Percentiles rank a stretch among this genome's conserved stretches.
phyloP scores from a whole-genome alignment of 805 yeast species.

The Candida golubevii region DNA sequence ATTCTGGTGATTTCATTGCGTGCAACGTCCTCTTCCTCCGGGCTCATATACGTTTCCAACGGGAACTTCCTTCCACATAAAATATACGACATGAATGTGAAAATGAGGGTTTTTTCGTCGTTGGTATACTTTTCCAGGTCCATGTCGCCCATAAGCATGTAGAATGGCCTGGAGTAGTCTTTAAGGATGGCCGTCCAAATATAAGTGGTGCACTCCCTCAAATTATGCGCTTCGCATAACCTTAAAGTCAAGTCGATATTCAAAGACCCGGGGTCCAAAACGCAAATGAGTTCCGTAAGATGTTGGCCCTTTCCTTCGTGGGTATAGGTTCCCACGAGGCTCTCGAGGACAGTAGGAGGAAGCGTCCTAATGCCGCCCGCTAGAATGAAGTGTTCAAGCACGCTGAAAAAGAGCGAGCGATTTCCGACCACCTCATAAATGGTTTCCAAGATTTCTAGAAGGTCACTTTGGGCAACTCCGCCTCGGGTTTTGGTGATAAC shows the following conservation, averaged over 20 bases:
- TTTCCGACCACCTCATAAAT: constrained; percentile 28
- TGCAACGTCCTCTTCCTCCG: constrained; percentile 13
- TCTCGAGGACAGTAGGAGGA: constrained; percentile 62
- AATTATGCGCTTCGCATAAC: constrained; percentile 51
- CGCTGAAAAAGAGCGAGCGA: constrained; percentile 43
- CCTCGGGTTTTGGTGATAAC: constrained; percentile 5
- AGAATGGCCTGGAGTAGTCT: constrained; percentile 70
- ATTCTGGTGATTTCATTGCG: constrained; percentile 10
- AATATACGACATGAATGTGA: constrained; percentile 59
- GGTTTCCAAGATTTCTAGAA: constrained; percentile 17
- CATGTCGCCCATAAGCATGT: constrained; percentile 43
- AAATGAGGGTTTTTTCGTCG: constrained; percentile 26
- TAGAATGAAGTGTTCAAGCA: constrained; percentile 49
- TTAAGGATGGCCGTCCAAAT: constrained; percentile 66
- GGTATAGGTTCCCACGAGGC: constrained; percentile 52
- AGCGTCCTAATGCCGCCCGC: constrained; percentile 42
- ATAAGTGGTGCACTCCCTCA: constrained; percentile 62
- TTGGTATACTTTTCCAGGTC: not conserved
- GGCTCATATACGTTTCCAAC: constrained; percentile 47
- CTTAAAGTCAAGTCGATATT: constrained; percentile 75
- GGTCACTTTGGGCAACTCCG: constrained; percentile 1
- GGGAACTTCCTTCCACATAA: constrained; percentile 83
- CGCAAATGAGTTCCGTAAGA: constrained; percentile 66
- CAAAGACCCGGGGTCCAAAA: constrained; percentile 59
- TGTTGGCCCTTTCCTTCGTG: constrained; percentile 37